Conservation (phyloP, 2,329 filamentous ascomycete genomes). For the Pseudocercospora musae region DNA sequence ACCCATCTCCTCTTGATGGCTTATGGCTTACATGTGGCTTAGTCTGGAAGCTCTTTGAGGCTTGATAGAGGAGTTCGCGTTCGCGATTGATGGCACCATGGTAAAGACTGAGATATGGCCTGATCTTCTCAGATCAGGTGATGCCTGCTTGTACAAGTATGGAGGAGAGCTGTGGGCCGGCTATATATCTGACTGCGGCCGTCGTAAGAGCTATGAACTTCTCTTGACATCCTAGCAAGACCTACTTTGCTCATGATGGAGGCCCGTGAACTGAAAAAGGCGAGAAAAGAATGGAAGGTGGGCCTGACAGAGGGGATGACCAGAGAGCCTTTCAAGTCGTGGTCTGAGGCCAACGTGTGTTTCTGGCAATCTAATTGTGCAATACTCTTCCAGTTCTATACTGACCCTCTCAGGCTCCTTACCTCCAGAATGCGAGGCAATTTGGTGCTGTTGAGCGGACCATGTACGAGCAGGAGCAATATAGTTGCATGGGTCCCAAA, state of each 20-base stretch:
- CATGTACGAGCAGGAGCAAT: background rate
- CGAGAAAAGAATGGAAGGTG: background rate
- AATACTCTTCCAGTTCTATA: no score
- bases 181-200: no score
- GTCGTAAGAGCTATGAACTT: background rate
- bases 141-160: background rate
- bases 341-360: background rate
- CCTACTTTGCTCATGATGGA: background rate
- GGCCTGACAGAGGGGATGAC: background rate
- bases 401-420: background rate
- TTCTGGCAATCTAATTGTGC: no score
- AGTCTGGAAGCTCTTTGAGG: background rate
- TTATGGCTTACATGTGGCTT: background rate
- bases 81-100: background rate
- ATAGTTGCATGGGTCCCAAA: no score
- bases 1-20: background rate
- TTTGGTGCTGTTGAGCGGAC: background rate
- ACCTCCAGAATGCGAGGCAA: background rate
- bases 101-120: background rate
- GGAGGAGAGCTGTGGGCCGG: background rate
- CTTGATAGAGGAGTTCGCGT: background rate
- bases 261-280: background rate
- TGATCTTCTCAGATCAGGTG: background rate
- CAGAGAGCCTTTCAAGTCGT: background rate
- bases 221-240: no score